phyloP scores from a whole-genome alignment of 2,329 filamentous ascomycete genomes.

The Pseudopyrenochaeta lycopersici region DNA sequence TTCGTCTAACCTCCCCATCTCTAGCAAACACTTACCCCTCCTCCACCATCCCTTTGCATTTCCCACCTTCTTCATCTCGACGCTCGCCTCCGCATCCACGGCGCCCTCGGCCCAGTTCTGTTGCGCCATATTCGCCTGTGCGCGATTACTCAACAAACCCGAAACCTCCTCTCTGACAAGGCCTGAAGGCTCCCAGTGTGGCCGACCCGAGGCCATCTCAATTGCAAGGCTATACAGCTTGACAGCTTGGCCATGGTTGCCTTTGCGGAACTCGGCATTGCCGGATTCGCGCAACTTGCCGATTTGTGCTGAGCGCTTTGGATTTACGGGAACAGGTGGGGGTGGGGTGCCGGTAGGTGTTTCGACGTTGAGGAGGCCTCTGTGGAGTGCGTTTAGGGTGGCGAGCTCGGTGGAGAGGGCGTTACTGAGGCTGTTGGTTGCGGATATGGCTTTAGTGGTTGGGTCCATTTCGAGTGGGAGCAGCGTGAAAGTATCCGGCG shows the following conservation, averaged over 20 bases:
- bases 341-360: conserved; percentile 74
- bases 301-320: conserved; percentile 87
- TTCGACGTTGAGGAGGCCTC: conserved; percentile 72
- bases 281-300: conserved; percentile 89
- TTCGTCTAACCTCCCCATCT: conserved; percentile 91
- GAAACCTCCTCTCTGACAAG: conserved; percentile 86
- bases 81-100: conserved; percentile 86
- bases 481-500: conserved; percentile 75
- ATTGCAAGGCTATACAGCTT: conserved; percentile 86
- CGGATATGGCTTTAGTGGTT: conserved; percentile 76
- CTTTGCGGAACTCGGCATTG: conserved; percentile 83
- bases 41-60: conserved; percentile 98
- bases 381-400: conserved; percentile 81
- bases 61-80: conserved; percentile 84
- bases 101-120: conserved; percentile 84
- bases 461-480: conserved; percentile 84
- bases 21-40: conserved; percentile 80
- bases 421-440: conserved; percentile 49
- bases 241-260: conserved; percentile 76
- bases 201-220: conserved; percentile 84
- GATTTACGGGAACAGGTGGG: conserved; percentile 89
- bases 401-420: conserved; percentile 62
- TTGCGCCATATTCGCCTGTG: conserved; percentile 87
- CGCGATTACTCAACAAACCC: conserved; percentile 82
- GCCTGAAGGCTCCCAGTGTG: conserved; percentile 85